These are phyloP conservation scores for Xerocomellus amylosporus DNA, from an alignment of 768 basidiomycete species.

Conservation along the genomic window DNA sequence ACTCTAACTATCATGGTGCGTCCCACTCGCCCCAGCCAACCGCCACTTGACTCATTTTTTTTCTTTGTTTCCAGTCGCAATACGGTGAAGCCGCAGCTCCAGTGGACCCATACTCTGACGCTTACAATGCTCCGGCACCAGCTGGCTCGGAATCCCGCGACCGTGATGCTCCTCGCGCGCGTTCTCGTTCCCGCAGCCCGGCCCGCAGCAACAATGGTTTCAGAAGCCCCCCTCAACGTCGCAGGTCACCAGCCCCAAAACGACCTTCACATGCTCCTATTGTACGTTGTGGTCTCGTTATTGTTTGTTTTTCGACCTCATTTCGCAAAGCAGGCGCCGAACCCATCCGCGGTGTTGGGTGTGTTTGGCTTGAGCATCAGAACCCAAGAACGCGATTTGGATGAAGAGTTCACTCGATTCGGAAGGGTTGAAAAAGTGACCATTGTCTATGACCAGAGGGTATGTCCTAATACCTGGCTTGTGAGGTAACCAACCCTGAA, in stretches of 20 bases:
- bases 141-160: slow-evolving; percentile 45
- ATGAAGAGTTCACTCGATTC: slow-evolving; percentile 88
- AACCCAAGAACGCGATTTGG: slow-evolving; percentile 89
- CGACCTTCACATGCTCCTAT: slow-evolving; percentile 71
- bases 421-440: slow-evolving; percentile 93
- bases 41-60: background rate
- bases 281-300: slow-evolving; percentile 43
- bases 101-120: slow-evolving; percentile 80
- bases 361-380: slow-evolving; percentile 99
- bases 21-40: slow-evolving; percentile 9
- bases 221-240: slow-evolving; percentile 56
- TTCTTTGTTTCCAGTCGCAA: slow-evolving; percentile 36
- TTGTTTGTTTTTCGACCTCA: slow-evolving; percentile 31
- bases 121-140: slow-evolving; percentile 66
- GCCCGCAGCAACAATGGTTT: slow-evolving; percentile 51
- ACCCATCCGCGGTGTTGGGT: slow-evolving; percentile 85
- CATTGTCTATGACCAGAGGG: slow-evolving; percentile 95
- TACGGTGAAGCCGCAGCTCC: slow-evolving; percentile 63
- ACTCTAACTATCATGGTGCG: slow-evolving; percentile 70
- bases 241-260: slow-evolving; percentile 58
- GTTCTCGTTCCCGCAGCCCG: slow-evolving; percentile 75
- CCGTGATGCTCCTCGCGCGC: slow-evolving; percentile 58
- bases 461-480: slow-evolving; percentile 37
- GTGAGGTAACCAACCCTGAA: slow-evolving; percentile 17
- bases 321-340: slow-evolving; percentile 67